A percentile compares a stretch with the other conserved stretches of the same genome.
phyloP scores from a whole-genome alignment of 176 grass and related monocot species.

The Zoysia japonica region DNA sequence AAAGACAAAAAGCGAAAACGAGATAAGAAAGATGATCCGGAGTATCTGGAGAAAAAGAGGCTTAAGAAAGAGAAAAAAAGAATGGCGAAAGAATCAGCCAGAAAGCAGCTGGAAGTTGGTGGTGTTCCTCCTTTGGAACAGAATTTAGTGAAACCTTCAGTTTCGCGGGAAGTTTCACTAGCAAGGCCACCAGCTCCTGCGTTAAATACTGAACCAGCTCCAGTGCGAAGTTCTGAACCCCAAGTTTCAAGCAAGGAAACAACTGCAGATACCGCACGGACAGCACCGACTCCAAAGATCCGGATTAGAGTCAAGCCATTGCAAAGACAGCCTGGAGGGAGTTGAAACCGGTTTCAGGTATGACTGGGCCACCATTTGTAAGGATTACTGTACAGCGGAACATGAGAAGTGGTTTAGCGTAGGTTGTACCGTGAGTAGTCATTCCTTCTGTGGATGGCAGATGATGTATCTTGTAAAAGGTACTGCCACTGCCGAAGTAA shows the following conservation, averaged over 20 bases:
- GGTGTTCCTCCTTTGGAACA: conserved; percentile 33
- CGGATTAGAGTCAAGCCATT: conserved; percentile 76
- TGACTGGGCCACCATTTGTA: conserved; percentile 22
- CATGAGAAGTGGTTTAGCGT: conserved; percentile 22
- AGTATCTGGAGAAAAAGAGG: conserved; percentile 81
- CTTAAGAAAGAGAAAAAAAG: conserved; percentile 87
- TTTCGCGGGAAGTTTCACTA: conserved; percentile 28
- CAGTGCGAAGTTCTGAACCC: conserved; percentile 43
- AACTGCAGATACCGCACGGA: conserved; percentile 41
- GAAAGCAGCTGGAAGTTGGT: conserved; percentile 57
- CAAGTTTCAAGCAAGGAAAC: conserved; percentile 58
- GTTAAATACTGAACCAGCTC: conserved; percentile 23
- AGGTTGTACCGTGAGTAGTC: conserved; percentile 49
- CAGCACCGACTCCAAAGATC: conserved; percentile 58
- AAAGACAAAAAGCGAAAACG: conserved; percentile 75
- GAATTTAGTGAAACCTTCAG: conserved; percentile 43
- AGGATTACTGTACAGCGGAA: conserved; percentile 45
- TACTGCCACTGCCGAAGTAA: conserved; percentile 31
- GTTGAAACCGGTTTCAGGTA: conserved; percentile 2
- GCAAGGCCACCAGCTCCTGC: conserved; percentile 31
- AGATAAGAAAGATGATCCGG: conserved; percentile 77
- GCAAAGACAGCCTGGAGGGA: conserved; percentile 31
- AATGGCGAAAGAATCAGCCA: conserved; percentile 77
- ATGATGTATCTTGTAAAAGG: conserved; percentile 45
- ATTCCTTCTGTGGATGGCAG: conserved; percentile 43